Base-by-base conservation (phyloP, 1,139 yeast species). In the Geotrichum restrictum region DNA sequence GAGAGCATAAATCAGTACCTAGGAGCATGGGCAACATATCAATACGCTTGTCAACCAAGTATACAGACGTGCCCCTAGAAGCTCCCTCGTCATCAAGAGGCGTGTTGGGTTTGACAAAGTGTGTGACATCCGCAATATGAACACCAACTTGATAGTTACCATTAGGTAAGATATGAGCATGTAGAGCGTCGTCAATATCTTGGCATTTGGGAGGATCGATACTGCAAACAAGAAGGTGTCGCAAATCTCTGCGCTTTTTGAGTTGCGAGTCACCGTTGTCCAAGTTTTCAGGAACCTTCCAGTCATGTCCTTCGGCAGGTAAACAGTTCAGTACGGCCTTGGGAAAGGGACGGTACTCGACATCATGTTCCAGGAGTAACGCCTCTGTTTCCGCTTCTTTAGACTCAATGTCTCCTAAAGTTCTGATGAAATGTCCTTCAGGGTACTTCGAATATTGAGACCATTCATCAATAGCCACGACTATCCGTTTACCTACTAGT, bases 191-290 rank as follows among this genome's bases (percentile, higher is more conserved):
- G 74, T 94, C 99, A 62, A 94, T 94, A 79, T 94, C 99, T 60
- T 91, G 98, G 81, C 98, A 93, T 43, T 86, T 85, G 1, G 97
- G 97, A 13, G 99, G 99, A 76, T 94, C 99, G 60, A 94, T 94
- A 38, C 96, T 86, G 69, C 99, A 94, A 40, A 94, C 89, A 45
- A 88, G 74, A 62, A 88, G 81, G 62, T 93, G 94, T 65, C 98
- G 80, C 57, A 91, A 75, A 69, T 94, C 99, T 53, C 74, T 79
- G 68, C 99, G 81, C 32, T 74, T 60, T 42, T 59, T 63, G 34
- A 67, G 60, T 40, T 56, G 59, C 2, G 69, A 72, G 45, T 74
- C 78, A 3, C 80, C 81, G 54, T 76, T 79, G 46, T 77, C 71
- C 52, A 81, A 67, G 53, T 77, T 70, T 49, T 75, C 82, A 2